A percentile compares a stretch with the other conserved stretches of the same genome.
Evolutionary conservation across 2,329 filamentous ascomycete species (phyloP).

Genomic region (Trichoderma asperellum): DNA sequence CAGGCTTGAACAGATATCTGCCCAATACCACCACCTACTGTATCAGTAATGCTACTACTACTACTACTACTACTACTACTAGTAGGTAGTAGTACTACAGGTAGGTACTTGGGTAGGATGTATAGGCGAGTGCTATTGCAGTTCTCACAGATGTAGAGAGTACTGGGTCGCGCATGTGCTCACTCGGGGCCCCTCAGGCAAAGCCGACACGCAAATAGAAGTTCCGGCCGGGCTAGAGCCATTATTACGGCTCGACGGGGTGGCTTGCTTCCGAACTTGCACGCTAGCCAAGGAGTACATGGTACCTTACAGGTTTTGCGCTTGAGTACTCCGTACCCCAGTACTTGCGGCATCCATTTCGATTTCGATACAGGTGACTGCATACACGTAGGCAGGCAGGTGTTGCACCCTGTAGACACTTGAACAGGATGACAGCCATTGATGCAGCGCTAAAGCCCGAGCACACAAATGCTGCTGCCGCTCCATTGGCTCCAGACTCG

Average conservation of each 20-base stretch:
- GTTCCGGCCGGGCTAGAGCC: background rate
- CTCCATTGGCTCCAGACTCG: background rate
- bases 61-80: no score
- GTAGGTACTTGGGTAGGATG: background rate
- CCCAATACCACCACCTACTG: background rate
- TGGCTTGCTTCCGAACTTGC: slow-evolving; percentile 20
- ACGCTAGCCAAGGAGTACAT: slow-evolving; percentile 9
- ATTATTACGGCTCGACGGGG: slow-evolving; percentile 18
- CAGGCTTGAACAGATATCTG: background rate
- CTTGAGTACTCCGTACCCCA: background rate
- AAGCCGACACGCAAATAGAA: background rate
- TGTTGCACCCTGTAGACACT: background rate
- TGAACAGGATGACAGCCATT: background rate
- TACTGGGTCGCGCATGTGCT: background rate
- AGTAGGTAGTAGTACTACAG: background rate
- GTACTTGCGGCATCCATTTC: background rate
- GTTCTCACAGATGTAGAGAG: background rate
- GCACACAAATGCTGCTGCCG: background rate
- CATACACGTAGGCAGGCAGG: background rate
- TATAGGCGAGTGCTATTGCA: background rate
- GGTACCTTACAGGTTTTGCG: slow-evolving; percentile 14
- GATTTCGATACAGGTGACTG: background rate
- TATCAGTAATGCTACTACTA: background rate
- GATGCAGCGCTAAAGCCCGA: background rate
- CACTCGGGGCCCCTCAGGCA: background rate